Evolutionary conservation across 352 stramenopile genomes (phyloP).

Genomic region (Pythium brachiatum): DNA sequence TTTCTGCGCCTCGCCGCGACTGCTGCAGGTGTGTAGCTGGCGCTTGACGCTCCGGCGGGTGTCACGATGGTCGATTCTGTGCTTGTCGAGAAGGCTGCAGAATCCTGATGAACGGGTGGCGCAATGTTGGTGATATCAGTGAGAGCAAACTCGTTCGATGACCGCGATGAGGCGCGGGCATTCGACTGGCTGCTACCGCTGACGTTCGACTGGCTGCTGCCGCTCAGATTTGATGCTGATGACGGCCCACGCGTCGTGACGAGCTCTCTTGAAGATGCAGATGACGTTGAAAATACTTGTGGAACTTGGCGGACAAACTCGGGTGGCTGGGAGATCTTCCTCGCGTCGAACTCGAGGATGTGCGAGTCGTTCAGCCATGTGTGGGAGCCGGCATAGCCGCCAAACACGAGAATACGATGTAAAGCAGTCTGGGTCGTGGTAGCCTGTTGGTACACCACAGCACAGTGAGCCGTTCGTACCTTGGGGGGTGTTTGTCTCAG

Average conservation of each 20-base stretch:
- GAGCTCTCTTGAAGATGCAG: conserved; percentile 6
- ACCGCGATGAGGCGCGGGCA: conserved; percentile 20
- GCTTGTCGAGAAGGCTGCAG: background rate
- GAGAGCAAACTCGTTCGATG: conserved; percentile 28
- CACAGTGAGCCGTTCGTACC: conserved; percentile 44
- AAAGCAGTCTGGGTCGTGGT: background rate
- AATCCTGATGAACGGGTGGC: background rate
- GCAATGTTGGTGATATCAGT: conserved; percentile 68
- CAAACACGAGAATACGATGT: conserved; percentile 58
- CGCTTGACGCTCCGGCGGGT: background rate
- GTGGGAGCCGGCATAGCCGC: conserved; percentile 58
- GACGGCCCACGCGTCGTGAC: background rate
- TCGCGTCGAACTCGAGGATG: conserved; percentile 27
- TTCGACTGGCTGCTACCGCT: conserved; percentile 18
- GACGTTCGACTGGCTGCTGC: conserved; percentile 5
- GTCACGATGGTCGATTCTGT: background rate
- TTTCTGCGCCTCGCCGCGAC: conserved; percentile 18
- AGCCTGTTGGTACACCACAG: conserved; percentile 30
- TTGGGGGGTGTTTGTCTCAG: conserved; percentile 10
- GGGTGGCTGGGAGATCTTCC: background rate
- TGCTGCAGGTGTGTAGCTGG: conserved; percentile 18
- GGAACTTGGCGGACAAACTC: background rate
- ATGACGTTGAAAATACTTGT: conserved; percentile 6
- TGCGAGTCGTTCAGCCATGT: conserved; percentile 67
- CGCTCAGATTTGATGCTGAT: background rate